Evolutionary conservation across 257 asterid genomes (phyloP).

Genomic region (Ilex asprella): DNA sequence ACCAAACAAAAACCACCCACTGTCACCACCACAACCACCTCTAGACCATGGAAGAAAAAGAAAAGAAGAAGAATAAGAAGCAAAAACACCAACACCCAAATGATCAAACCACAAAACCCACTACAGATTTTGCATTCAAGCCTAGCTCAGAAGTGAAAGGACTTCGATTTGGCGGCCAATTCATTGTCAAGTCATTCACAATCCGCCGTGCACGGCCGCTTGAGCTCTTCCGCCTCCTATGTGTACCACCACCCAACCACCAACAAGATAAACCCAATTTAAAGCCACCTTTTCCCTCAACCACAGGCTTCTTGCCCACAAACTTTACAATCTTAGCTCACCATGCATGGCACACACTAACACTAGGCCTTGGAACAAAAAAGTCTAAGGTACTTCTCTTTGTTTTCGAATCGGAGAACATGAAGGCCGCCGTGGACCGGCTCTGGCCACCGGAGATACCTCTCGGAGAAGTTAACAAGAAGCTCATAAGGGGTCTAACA

Average conservation of each 20-base stretch:
- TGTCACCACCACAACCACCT: constrained; percentile 6
- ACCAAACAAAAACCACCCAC: constrained; percentile 5
- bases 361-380: constrained; percentile 85
- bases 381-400: constrained; percentile 76
- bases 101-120: constrained; percentile 42
- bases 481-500: constrained; percentile 50
- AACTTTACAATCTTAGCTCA: constrained; percentile 97
- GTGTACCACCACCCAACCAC: constrained; percentile 41
- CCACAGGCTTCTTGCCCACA: constrained; percentile 74
- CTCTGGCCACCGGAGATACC: constrained; percentile 88
- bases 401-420: constrained; percentile 73
- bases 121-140: constrained; percentile 66
- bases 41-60: constrained; percentile 40
- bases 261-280: background rate
- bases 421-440: constrained; percentile 51
- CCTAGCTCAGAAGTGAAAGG: constrained; percentile 71
- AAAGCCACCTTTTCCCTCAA: constrained; percentile 46
- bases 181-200: constrained; percentile 86
- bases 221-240: constrained; percentile 76
- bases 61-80: constrained; percentile 47
- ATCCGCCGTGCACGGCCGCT: constrained; percentile 70
- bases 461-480: constrained; percentile 85
- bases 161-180: constrained; percentile 91
- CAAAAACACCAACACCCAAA: constrained; percentile 77
- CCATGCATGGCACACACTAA: constrained; percentile 97